Conservation (phyloP, 768 basidiomycete species). For the Panellus pusillus region DNA sequence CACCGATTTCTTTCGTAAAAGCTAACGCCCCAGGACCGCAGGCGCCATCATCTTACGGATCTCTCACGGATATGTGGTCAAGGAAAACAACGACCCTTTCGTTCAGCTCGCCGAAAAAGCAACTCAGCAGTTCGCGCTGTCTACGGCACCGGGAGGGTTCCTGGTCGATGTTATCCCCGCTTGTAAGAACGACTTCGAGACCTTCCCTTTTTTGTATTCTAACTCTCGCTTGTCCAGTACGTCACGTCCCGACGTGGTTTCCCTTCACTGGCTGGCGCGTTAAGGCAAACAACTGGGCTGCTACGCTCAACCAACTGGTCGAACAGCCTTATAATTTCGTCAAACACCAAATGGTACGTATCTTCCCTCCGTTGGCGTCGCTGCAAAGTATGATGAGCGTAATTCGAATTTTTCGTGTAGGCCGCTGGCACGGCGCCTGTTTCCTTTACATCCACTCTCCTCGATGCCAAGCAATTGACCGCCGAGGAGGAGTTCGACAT, state of each 20-base stretch:
- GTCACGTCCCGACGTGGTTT: conserved; percentile 61
- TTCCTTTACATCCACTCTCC: conserved; percentile 59
- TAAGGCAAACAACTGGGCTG: conserved; percentile 53
- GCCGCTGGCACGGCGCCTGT: conserved; percentile 54
- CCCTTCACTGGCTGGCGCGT: conserved; percentile 61
- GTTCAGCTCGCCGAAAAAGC: conserved; percentile 53
- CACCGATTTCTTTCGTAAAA: conserved; percentile 1
- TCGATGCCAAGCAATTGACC: conserved; percentile 50
- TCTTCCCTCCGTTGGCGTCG: conserved; percentile 17
- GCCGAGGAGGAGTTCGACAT: conserved; percentile 60
- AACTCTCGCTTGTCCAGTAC: conserved; percentile 38
- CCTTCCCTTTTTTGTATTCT: conserved; percentile 1
- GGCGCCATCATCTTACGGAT: conserved; percentile 56
- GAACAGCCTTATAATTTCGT: conserved; percentile 56
- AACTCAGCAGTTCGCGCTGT: conserved; percentile 53
- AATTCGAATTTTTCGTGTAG: conserved; percentile 32
- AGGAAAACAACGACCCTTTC: conserved; percentile 52
- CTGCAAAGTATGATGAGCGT: conserved; percentile 4
- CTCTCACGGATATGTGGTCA: conserved; percentile 54
- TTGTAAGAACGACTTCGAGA: conserved; percentile 30
- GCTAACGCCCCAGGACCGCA: conserved; percentile 38
- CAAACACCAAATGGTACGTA: conserved; percentile 58
- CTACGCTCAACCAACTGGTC: conserved; percentile 55
- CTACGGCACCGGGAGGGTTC: conserved; percentile 52
- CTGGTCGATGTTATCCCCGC: conserved; percentile 53